Evolutionary conservation across 2,329 filamentous ascomycete genomes (phyloP), one percentile per base, ranked within the genome.

Genomic region (Phyllosticta citrichinensis): DNA sequence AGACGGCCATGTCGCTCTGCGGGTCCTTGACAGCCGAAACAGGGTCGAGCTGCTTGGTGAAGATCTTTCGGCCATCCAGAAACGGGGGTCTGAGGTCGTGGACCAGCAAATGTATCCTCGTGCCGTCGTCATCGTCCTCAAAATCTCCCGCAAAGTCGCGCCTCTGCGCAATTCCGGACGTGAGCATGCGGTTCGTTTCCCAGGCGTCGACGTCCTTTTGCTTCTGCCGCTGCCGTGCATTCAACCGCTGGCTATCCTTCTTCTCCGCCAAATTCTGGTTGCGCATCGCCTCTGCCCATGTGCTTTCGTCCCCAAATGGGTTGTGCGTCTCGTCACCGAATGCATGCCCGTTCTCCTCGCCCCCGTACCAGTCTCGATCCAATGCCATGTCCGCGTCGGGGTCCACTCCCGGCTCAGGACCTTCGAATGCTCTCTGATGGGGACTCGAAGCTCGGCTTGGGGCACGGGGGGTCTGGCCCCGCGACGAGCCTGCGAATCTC

Each of bases 101-200:
- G 1, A 97, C 89, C 9, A 99, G 79, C 50, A 99, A 77, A 77
- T 99, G 94, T 14, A 97, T 85, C 63, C 95, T 83, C 8, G 88
- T 96, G 24, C 85, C 86, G 70, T 99, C 94, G 56, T 97, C 88
- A 65, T 99, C 94, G 65, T 96, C 87, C 57, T 87, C 87, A 68
- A 97, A 96, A 70, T 94, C 91, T 55, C 84, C 82, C 24, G 87
- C 86, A 71, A 91, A 84, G 68, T 94, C 89, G 66, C 91, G 81
- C 69, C 93, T 81, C 74, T 99, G 95, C 19, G 94, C 94, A 19
- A 99, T 92, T 61, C 93, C 93, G 20, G 92, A 97, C 1, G 92
- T 94, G 63, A 99, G 81, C 94, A 99, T 97, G 62, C 94, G 89
- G 73, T 99, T 99, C 17, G 93, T 94, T 75, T 99, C 95, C 94